phyloP scores from a whole-genome alignment of 257 asterid species.

The Echites panduratus region DNA sequence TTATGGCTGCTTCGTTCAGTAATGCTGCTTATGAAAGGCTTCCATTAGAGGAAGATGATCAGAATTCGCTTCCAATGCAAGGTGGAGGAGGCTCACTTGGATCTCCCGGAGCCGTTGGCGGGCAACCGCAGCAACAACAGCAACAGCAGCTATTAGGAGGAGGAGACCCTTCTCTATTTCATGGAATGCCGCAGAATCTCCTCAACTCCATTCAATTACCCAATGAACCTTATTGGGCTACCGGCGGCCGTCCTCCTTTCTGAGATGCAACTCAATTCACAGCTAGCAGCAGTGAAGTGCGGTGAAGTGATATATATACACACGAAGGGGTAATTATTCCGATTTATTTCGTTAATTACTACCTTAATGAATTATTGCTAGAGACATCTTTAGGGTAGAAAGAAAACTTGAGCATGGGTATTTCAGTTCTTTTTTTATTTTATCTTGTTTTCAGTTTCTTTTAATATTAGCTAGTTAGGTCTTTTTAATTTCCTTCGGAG shows the following conservation, averaged over 20 bases:
- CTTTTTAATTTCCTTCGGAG: constrained; percentile 6
- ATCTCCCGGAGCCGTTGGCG: constrained; percentile 22
- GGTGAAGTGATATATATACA: no score
- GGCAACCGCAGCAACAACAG: constrained; percentile 25
- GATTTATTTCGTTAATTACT: constrained; percentile 4
- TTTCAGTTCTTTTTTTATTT: neutral
- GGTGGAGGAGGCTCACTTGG: constrained; percentile 28
- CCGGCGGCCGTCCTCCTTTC: constrained; percentile 35
- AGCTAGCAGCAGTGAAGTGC: neutral
- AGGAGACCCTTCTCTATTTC: constrained; percentile 31
- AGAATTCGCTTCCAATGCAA: constrained; percentile 13
- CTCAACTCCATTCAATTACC: constrained; percentile 39
- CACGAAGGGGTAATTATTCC: neutral
- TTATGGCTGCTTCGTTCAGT: constrained; percentile 91
- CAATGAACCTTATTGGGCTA: constrained; percentile 34
- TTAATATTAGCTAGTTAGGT: constrained; percentile 8
- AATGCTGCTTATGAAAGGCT: constrained; percentile 88
- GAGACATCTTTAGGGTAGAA: constrained; percentile 2
- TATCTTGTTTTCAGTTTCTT: constrained; percentile 4
- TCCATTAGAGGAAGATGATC: constrained; percentile 51
- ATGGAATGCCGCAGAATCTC: constrained; percentile 32
- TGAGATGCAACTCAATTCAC: neutral
- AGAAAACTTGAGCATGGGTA: constrained; percentile 6
- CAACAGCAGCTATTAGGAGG: constrained; percentile 16
- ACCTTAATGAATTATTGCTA: neutral